Conservation (phyloP, 1,284 basidiomycete genomes). For the Apiotrichum veenhuisii region DNA sequence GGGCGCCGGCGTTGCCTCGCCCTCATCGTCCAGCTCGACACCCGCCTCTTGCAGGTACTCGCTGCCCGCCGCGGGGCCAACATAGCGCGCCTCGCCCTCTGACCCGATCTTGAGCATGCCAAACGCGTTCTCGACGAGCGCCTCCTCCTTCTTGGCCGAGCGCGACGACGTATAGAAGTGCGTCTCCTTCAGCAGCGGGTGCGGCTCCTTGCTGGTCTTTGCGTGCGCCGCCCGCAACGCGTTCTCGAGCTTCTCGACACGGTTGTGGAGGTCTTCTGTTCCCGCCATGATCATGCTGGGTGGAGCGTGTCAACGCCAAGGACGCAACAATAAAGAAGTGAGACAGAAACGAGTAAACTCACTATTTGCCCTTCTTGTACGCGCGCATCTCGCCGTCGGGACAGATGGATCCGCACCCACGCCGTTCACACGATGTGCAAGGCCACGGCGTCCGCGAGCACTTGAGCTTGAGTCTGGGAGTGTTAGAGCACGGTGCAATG, state of each 20-base stretch:
- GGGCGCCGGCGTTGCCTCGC: neutral
- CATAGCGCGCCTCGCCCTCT: constrained; percentile 38
- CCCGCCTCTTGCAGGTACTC: constrained; percentile 37
- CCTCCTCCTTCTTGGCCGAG: neutral
- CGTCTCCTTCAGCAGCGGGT: constrained; percentile 36
- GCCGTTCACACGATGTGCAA: constrained; percentile 43
- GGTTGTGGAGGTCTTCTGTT: constrained; percentile 43
- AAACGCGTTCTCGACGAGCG: constrained; percentile 23
- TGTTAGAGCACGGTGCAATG: too few relatives aligned
- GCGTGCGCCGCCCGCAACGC: constrained; percentile 39
- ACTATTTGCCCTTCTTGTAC: constrained; percentile 39
- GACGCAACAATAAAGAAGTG: too few relatives aligned
- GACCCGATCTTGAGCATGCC: constrained; percentile 44
- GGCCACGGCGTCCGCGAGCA: constrained; percentile 43
- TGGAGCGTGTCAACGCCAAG: neutral
- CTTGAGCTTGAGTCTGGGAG: constrained; percentile 38
- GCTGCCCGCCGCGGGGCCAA: constrained; percentile 34
- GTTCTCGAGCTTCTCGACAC: constrained; percentile 41
- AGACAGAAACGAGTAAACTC: constrained; percentile 9
- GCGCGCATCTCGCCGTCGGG: constrained; percentile 32
- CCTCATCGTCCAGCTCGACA: constrained; percentile 13
- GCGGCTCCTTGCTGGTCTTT: constrained; percentile 22
- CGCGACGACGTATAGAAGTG: constrained; percentile 32
- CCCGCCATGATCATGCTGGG: constrained; percentile 44
- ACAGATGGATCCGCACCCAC: constrained; percentile 47